These are phyloP conservation scores for Chaetoceros muelleri DNA, from an alignment of 108 stramenopile species.

Conservation along the genomic window DNA sequence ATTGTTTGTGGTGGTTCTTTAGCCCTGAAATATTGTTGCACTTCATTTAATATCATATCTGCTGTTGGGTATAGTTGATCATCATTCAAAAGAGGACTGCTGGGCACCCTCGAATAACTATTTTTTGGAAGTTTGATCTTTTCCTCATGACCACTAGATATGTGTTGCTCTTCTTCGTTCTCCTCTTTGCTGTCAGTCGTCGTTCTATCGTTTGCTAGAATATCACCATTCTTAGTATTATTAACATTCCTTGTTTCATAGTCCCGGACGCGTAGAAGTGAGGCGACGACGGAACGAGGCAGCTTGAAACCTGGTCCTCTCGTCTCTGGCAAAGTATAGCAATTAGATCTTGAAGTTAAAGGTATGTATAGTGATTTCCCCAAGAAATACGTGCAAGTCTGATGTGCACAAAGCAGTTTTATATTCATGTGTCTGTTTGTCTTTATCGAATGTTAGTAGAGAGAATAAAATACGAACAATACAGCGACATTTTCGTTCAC, in stretches of 20 bases:
- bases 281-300: constrained; percentile 27
- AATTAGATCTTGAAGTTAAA: constrained; percentile 50
- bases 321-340: constrained; percentile 40
- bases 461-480: too few relatives aligned
- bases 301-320: constrained; percentile 52
- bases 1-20: constrained; percentile 22
- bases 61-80: constrained; percentile 29
- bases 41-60: constrained; percentile 19
- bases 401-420: too few relatives aligned
- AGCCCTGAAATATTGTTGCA: constrained; percentile 5
- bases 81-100: neutral
- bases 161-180: neutral
- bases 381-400: too few relatives aligned
- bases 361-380: constrained; percentile 62
- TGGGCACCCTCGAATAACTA: neutral
- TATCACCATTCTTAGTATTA: constrained; percentile 12
- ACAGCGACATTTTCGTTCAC: too few relatives aligned
- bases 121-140: neutral
- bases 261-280: constrained; percentile 42
- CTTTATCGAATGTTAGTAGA: too few relatives aligned
- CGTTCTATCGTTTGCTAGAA: constrained; percentile 1
- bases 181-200: constrained; percentile 5
- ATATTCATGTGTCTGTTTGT: too few relatives aligned
- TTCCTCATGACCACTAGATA: too few relatives aligned
- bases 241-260: constrained; percentile 20